A percentile compares a stretch with the other conserved stretches of the same genome.
Conservation (phyloP, 192 early-diverging fungal genomes). For the Backusella westeae region DNA sequence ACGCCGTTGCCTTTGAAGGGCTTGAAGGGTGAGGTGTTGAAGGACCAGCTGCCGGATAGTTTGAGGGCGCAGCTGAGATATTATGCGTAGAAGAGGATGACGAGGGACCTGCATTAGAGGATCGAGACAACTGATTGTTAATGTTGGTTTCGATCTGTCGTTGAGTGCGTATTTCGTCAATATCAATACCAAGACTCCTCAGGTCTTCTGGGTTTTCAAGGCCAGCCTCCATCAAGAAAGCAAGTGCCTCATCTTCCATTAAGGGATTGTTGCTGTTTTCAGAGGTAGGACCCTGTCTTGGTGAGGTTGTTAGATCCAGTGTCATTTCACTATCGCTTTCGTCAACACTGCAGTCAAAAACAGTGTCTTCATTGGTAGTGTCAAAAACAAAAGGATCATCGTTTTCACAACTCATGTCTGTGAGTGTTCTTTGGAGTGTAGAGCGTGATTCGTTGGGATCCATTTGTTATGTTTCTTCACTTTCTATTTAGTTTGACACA, state of each 20-base stretch:
- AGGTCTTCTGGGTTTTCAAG: neutral
- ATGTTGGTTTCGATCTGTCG: neutral
- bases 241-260: neutral
- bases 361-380: neutral
- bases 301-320: neutral
- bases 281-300: neutral
- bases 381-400: neutral
- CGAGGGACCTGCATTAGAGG: neutral
- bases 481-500: neutral
- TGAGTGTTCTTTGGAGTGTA: neutral
- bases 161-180: conserved; percentile 11
- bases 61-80: neutral
- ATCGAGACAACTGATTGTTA: neutral
- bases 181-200: conserved; percentile 8
- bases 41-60: neutral
- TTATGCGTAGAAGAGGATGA: neutral
- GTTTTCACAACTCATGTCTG: neutral
- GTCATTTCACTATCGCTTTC: neutral
- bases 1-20: too few species aligned
- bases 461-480: neutral
- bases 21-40: neutral
- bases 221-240: conserved; percentile 14
- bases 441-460: neutral
- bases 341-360: neutral
- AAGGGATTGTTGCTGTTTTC: neutral